A percentile compares a stretch with the other conserved stretches of the same genome.
Conservation (phyloP, 2,329 filamentous ascomycete genomes). For the Ambrosiella beaveri region DNA sequence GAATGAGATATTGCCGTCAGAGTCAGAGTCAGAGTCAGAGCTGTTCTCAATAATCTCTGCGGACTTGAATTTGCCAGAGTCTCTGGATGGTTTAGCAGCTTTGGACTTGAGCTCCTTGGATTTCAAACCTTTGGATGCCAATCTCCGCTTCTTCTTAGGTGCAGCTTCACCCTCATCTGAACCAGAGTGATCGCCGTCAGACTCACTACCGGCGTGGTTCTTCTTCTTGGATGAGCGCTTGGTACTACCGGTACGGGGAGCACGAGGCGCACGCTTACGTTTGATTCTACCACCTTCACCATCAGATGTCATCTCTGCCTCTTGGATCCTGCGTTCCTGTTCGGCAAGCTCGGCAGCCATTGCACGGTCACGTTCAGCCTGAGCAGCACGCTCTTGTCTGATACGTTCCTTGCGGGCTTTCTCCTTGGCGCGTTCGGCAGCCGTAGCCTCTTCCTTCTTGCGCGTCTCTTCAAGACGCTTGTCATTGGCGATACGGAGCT, state of each 20-base stretch:
- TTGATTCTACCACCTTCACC: slow-evolving; percentile 65
- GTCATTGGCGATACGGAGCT: slow-evolving; percentile 64
- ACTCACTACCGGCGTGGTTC: slow-evolving; percentile 22
- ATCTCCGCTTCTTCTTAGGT: slow-evolving; percentile 42
- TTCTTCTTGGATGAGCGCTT: slow-evolving; percentile 42
- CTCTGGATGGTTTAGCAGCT: slow-evolving; percentile 13
- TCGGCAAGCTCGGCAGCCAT: slow-evolving; percentile 54
- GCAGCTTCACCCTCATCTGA: slow-evolving; percentile 27
- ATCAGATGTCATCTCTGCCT: slow-evolving; percentile 68
- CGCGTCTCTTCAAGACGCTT: slow-evolving; percentile 65
- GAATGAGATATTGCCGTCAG: slow-evolving; percentile 17
- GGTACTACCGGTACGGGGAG: slow-evolving; percentile 22
- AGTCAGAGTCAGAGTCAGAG: slow-evolving; percentile 21
- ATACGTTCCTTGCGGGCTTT: slow-evolving; percentile 64
- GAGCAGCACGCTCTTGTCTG: slow-evolving; percentile 66
- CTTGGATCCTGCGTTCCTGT: slow-evolving; percentile 49
- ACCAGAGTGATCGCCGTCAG: slow-evolving; percentile 16
- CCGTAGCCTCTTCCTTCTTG: slow-evolving; percentile 59
- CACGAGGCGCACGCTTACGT: slow-evolving; percentile 46
- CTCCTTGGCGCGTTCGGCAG: slow-evolving; percentile 49
- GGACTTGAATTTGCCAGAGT: slow-evolving; percentile 51
- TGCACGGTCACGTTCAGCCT: slow-evolving; percentile 57
- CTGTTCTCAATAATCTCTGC: slow-evolving; percentile 54
- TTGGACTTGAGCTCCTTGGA: slow-evolving; percentile 27
- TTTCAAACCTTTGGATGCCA: slow-evolving; percentile 27